Evolutionary conservation across 2,329 filamentous ascomycete species (phyloP), one percentile per base, ranked within the genome.

Genomic region (Rhexocercosporidium sp.): DNA sequence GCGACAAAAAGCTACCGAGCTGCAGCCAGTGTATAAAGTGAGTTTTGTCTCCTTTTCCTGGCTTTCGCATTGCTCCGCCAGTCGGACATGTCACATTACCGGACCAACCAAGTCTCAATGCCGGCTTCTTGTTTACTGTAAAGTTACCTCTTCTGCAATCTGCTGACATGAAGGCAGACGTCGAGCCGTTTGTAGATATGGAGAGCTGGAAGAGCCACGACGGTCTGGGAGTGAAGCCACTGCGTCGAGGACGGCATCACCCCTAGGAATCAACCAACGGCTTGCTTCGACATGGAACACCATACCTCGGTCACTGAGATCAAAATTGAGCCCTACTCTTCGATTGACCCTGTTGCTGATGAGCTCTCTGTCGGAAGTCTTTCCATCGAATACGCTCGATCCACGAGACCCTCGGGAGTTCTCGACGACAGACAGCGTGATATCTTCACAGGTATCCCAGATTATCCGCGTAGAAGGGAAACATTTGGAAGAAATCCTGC

Each of bases 1-100:
- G 71, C 60, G 71, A 73, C 53, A 73, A 73, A 51, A 69, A 65
- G 60, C 44, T 73, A 3, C 70, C 70, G 27, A 71, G 69, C 29
- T 73, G 71, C 49, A 67, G 65, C 22, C 66, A 72, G 53, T 73
- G 71, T 34, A 69, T 70, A 59, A 71, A 69, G 71, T 72, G 67
- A 69, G 70, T 64, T 37, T 54, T 25, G 18, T n/a, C 22, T 29
- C 41, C 27, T 25, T 34, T 37, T 22, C 22, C 25, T 16, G 29
- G 25, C 27, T 8, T 49, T 46, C 41, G 46, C 27, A 34, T 53
- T 49, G 14, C 18, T 47, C 44, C 53, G 31, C 41, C n/a, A 18
- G 37, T 31, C 16, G 27, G 49, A 51, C 47, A 59, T 39, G 39
- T 56, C 11, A 7, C 59, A 31, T 51, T 41, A 25, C 20, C 6